Conservation (phyloP, 257 asterid species). For the Przewalskia tangutica region DNA sequence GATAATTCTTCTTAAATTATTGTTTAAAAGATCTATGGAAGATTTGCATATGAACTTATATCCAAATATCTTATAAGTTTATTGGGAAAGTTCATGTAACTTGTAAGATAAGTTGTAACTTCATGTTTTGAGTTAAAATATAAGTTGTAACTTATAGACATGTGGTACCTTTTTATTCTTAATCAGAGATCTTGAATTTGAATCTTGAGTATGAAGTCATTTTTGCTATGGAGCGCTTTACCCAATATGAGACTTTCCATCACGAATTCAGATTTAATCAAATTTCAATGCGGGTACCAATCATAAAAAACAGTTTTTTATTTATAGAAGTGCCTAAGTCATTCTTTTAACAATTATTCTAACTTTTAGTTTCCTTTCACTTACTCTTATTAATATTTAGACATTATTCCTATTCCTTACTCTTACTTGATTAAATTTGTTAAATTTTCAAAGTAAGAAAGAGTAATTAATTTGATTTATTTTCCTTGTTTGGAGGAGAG, state of each 20-base stretch:
- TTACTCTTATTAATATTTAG: too few species aligned
- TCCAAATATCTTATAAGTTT: not conserved
- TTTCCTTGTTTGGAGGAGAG: not conserved
- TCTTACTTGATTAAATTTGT: not conserved
- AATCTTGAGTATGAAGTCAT: not conserved
- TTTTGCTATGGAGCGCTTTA: not conserved
- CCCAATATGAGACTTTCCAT: not conserved
- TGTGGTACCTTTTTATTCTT: not conserved
- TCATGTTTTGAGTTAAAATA: not conserved
- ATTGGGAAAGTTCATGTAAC: not conserved
- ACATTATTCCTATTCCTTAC: too few species aligned
- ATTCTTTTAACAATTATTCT: not conserved
- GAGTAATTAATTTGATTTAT: not conserved
- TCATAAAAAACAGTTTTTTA: not conserved
- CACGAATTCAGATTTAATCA: fast-evolving
- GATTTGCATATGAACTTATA: not conserved
- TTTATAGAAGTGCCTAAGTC: not conserved
- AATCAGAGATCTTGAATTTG: not conserved
- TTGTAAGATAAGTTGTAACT: not conserved
- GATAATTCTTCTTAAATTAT: not conserved
- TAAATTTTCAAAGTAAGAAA: not conserved
- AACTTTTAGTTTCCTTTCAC: too few species aligned
- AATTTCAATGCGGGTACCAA: fast-evolving
- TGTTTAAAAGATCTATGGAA: not conserved
- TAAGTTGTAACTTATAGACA: not conserved